Base-by-base conservation (phyloP, 2,329 filamentous ascomycete species). In the Fusarium nisikadoi region DNA sequence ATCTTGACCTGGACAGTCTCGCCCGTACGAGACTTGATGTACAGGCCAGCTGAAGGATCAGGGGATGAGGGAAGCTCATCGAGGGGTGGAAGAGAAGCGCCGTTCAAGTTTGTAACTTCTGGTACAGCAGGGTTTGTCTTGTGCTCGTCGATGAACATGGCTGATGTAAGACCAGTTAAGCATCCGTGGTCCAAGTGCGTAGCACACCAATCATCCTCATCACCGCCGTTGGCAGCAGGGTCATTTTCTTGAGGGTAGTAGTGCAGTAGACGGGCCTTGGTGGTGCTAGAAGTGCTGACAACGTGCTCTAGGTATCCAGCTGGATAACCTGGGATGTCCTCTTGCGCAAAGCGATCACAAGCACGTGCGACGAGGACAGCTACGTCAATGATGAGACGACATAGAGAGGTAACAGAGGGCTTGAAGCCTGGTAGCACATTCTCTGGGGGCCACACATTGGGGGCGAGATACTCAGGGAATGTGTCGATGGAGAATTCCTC, bases 181-280 rank as follows among this genome's bases (percentile, higher is more conserved):
- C 95, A 98, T 46, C 96, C 94, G 77, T 98, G 94, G 81, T 98
- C 95, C 62, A 96, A 85, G 80, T 96, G 93, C 3, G 92, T 94
- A 7, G 94, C 93, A 81, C 95, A 99, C 96, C 96, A 99, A 83
- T 97, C 93, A 81, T 98, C 95, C 68, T 94, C 91, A 59, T 85
- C 84, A 38, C 80, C 81, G 43, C 81, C 81, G 13, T 80, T 79
- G 19, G 77, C 83, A 41, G 79, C 80, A 42, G 71, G 81, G 71
- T 69, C 81, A 14, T 80, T 79, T 27, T 82, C 83, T 78, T 87
- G 87, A 4, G 95, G 95, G 76, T 95, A 98, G 82, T 99, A 99
- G 83, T 99, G 96, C 75, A 98, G 84, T 33, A 99, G 85, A 17
- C 96, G 87, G 3, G 96, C 96, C 82, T 99, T 98, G 41, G 94